phyloP scores from a whole-genome alignment of 1,284 basidiomycete species.

The Moniliophthora roreri region DNA sequence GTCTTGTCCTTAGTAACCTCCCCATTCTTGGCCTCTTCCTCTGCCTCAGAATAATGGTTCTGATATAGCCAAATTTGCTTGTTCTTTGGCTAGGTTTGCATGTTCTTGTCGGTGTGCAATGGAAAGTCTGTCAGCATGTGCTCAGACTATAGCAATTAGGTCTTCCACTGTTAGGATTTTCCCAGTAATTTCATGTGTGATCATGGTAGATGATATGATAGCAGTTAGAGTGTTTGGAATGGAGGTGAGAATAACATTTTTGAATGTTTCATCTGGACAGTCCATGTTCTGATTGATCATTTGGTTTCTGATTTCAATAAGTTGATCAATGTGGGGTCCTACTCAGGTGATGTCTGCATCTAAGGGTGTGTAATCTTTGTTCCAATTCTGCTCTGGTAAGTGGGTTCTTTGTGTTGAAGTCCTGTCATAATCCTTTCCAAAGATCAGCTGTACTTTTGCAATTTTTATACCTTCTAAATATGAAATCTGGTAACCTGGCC shows the following conservation, averaged over 20 bases:
- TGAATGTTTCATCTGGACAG: not conserved
- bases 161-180: not conserved
- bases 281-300: not conserved
- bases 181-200: not conserved
- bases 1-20: not conserved
- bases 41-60: not conserved
- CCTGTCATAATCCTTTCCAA: not conserved
- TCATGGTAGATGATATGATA: not conserved
- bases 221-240: not conserved
- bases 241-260: not conserved
- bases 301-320: not conserved
- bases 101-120: too few species aligned
- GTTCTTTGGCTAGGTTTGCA: too few species aligned
- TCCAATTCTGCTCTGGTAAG: not conserved
- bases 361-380: not conserved
- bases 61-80: not conserved
- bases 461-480: not conserved
- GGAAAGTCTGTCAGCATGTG: not conserved
- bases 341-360: not conserved
- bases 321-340: not conserved
- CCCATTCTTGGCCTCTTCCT: not conserved
- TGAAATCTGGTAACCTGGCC: conserved; percentile 8
- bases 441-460: not conserved
- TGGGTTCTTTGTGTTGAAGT: not conserved
- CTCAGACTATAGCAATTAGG: not conserved